These are phyloP conservation scores for Aspergillus persii DNA, from an alignment of 2,329 filamentous ascomycete species.

Conservation along the genomic window DNA sequence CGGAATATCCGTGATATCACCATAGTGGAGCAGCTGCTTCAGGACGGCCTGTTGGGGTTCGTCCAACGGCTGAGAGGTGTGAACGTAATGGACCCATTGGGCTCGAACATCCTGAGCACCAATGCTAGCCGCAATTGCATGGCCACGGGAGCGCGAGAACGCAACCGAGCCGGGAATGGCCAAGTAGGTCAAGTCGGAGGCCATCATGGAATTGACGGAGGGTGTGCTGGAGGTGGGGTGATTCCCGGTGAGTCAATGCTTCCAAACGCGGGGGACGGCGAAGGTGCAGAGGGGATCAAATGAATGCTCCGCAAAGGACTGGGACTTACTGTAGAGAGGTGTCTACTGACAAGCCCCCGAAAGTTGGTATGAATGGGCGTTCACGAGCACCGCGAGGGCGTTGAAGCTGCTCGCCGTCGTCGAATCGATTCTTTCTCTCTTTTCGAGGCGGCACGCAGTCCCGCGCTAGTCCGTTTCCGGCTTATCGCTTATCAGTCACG, in stretches of 20 bases:
- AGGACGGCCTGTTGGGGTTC: constrained; percentile 51
- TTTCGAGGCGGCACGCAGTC: constrained; percentile 11
- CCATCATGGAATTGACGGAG: constrained; percentile 28
- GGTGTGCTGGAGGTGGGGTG: constrained; percentile 10
- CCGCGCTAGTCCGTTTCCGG: constrained; percentile 27
- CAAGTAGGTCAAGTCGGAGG: constrained; percentile 32
- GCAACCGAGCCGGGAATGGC: constrained; percentile 43
- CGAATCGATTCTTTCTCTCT: constrained; percentile 20
- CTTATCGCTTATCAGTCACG: constrained; percentile 29
- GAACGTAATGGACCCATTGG: constrained; percentile 62
- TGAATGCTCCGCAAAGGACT: constrained; percentile 5
- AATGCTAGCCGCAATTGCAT: constrained; percentile 42
- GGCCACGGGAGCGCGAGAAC: constrained; percentile 46
- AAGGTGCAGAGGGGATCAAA: constrained; percentile 1
- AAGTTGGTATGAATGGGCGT: constrained; percentile 16
- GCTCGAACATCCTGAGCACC: constrained; percentile 45
- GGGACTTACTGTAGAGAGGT: constrained; percentile 13
- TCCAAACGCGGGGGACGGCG: constrained; percentile 3
- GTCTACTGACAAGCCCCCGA: constrained; percentile 19
- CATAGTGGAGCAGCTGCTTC: constrained; percentile 61
- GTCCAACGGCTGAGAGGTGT: constrained; percentile 52
- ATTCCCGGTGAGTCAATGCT: constrained; percentile 2
- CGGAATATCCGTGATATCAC: constrained; percentile 52
- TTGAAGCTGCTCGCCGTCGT: constrained; percentile 18
- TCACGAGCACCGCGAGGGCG: constrained; percentile 16